phyloP scores from a whole-genome alignment of 768 basidiomycete genomes.

The Mycena pura region DNA sequence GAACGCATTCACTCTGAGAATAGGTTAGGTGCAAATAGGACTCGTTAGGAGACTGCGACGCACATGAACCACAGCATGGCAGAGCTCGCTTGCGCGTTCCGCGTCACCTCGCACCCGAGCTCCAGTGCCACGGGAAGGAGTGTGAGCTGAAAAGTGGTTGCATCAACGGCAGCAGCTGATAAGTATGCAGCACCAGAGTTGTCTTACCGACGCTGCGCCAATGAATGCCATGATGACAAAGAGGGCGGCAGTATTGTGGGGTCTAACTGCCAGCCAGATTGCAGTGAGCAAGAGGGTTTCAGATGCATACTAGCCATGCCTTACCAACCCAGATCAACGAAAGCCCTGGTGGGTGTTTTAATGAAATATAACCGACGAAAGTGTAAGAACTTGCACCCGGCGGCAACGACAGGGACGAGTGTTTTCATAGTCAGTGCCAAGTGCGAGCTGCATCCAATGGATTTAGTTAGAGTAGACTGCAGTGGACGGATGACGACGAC shows the following conservation, averaged over 20 bases:
- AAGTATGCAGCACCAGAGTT: background rate
- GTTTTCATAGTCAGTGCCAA: constrained; percentile 64
- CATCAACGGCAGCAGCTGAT: background rate
- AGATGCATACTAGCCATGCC: background rate
- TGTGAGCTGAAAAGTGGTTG: constrained; percentile 49
- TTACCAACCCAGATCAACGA: constrained; percentile 14
- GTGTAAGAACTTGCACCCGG: constrained; percentile 63
- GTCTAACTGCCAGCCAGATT: constrained; percentile 59
- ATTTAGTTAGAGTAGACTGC: background rate
- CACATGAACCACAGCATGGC: constrained; percentile 80
- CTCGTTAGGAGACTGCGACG: constrained; percentile 37
- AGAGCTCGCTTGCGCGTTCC: constrained; percentile 78
- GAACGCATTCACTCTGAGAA: constrained; percentile 6
- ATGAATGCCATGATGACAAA: constrained; percentile 73
- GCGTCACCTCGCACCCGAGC: constrained; percentile 80
- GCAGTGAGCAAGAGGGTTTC: background rate
- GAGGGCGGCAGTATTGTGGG: constrained; percentile 62
- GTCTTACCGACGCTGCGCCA: constrained; percentile 54
- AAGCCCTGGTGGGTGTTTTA: background rate
- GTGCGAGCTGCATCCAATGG: constrained; percentile 46
- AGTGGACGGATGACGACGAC: background rate
- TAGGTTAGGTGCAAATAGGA: background rate
- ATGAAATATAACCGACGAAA: background rate
- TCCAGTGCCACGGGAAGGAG: constrained; percentile 81
- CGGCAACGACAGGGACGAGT: constrained; percentile 65